Evolutionary conservation across 2,329 filamentous ascomycete species (phyloP), one percentile per base, ranked within the genome.

Genomic region (Bretziella fagacearum): DNA sequence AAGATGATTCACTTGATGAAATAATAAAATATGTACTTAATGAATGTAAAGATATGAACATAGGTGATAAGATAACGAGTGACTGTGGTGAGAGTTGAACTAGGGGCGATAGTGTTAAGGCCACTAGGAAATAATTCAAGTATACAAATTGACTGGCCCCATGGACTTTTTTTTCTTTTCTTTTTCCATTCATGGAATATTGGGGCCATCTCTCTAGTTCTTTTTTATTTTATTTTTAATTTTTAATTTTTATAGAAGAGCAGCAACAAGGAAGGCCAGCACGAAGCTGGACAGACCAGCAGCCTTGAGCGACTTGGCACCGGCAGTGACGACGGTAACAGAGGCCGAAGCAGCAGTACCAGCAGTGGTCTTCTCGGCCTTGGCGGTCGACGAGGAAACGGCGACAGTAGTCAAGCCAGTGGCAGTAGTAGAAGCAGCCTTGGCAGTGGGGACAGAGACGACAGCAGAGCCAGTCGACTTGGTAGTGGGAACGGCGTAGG

Each of bases 351-450:
- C 32, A 29, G 44, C 8, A 36, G 44, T 25, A 4, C 44, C 44
- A 15, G 33, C 20, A 40, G 44, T 6, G 26, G 29, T 11, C 26
- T 23, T 20, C 8, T n/a, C 10, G 10, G 27, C 6, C 6, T 13
- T 41, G n/a, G 37, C 4, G 2, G 27, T 5, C 7, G 37, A n/a
- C 18, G 45, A 39, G 3, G 45, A 32, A 5, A 26, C 44, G 6
- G 37, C 63, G 50, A 6, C 22, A 18, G 39, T 10, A 43, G 23
- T 7, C 2, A 32, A 36, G 8, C 32, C 22, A 27, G 44, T 22
- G 15, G 42, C 25, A 1, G 17, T 15, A n/a, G 30, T 23, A 26
- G 33, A 39, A 68, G 62, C 22, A n/a, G 25, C 43, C 20, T 37
- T 30, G 27, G 25, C 17, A 18, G 44, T n/a, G 32, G 17, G 18